Conservation (phyloP, 257 asterid genomes). For the Plantago ovata region DNA sequence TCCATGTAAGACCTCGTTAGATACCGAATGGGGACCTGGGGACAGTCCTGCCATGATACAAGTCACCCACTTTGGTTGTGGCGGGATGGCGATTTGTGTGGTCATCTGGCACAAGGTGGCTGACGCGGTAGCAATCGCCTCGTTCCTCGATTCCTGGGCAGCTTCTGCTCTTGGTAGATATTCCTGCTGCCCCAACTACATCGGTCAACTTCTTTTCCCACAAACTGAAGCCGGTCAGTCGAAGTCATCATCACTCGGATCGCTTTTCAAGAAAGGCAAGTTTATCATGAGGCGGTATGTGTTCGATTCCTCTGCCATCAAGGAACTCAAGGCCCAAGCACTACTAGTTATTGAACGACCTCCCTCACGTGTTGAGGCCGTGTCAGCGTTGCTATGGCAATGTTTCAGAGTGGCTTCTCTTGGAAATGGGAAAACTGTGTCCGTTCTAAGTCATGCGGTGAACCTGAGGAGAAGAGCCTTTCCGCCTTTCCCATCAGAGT, state of each 20-base stretch:
- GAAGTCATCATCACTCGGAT: background rate
- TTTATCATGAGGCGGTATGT: slow-evolving; percentile 16
- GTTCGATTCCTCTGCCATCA: slow-evolving; percentile 16
- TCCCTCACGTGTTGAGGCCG: slow-evolving; percentile 21
- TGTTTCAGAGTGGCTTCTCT: slow-evolving; percentile 20
- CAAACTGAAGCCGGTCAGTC: background rate
- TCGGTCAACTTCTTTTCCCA: slow-evolving; percentile 20
- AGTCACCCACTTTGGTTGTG: slow-evolving; percentile 22
- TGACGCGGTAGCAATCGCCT: slow-evolving; percentile 8
- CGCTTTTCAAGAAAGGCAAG: background rate
- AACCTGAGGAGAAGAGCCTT: slow-evolving; percentile 19
- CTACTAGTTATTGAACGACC: too few species aligned
- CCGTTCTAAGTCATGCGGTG: slow-evolving; percentile 5
- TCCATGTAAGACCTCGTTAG: background rate
- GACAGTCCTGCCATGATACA: slow-evolving; percentile 1
- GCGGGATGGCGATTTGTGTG: slow-evolving; percentile 19
- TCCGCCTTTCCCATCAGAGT: slow-evolving; percentile 19
- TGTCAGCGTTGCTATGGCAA: too few species aligned
- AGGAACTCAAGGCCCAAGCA: slow-evolving; percentile 8
- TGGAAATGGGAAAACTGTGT: background rate
- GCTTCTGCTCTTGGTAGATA: background rate
- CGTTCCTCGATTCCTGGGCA: slow-evolving; percentile 22
- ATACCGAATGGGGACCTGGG: background rate
- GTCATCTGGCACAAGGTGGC: slow-evolving; percentile 14
- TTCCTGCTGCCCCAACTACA: slow-evolving; percentile 15